Base-by-base conservation (phyloP, 1,139 yeast genomes). In the Lodderomyces beijingensis region DNA sequence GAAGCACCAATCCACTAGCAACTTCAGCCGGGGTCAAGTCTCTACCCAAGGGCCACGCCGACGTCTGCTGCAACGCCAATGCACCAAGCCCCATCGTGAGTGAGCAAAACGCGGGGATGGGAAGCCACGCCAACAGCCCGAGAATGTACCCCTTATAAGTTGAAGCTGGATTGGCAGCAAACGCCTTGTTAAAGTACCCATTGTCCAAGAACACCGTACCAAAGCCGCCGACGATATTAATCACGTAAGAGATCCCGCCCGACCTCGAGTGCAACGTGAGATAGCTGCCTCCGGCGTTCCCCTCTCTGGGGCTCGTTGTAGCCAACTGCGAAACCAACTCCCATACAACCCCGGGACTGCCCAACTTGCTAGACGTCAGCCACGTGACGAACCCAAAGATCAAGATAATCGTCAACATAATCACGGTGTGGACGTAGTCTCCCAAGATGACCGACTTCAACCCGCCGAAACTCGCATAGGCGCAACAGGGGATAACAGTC, bases 101-200 rank as follows among this genome's bases (percentile, higher is more conserved):
- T 12, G 95, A 83, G 29, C 79, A 71, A 36, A 84, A 70, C 64
- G 81, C 81, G 24, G 96, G 96, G 43, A 87, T 79, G 7, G 94
- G 91, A 53, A 85, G 81, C 96, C 96, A 88, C 0, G 91, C 80
- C 34, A 87, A 55, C n/a, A 95, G 95, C 37, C 96, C 96, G 44
- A 85, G 59, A 21, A 86, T 78, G 55, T 88, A 87, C 11, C 95
- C 96, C n/a, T 93, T 91, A 47, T 87, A 66, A 19, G 94, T 86
- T 24, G 93, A 79, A 3, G 77, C 82, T 12, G 95, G 93, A 42
- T 79, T 70, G 8, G 95, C 84, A 30, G 94, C 89, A 55, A 87
- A 83, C 5, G 95, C 95, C 60, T 84, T 83, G 60, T 84, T 83
- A 79, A 89, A 87, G 60, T 87, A 88, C 25, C 95, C 95, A 47